Percentiles rank a stretch among this genome's conserved stretches.
Evolutionary conservation across 2,329 filamentous ascomycete species (phyloP).

Genomic region (Myrmaecium sp.): DNA sequence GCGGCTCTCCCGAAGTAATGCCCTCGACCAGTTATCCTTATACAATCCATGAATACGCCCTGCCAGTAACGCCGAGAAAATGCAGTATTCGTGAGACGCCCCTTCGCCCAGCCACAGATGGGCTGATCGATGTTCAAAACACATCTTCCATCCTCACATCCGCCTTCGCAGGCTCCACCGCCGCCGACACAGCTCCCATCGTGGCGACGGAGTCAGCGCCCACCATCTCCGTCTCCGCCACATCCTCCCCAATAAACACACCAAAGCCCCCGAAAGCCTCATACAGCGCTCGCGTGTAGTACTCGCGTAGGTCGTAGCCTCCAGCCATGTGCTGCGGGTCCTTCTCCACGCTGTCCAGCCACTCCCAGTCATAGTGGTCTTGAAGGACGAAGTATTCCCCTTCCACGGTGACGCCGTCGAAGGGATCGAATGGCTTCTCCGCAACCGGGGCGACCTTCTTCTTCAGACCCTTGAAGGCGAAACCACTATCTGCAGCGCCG

Average conservation of each 20-base stretch:
- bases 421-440: conserved; percentile 74
- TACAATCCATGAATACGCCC: too few relatives aligned
- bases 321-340: conserved; percentile 55
- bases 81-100: too few relatives aligned
- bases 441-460: conserved; percentile 41
- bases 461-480: conserved; percentile 65
- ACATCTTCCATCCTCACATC: conserved; percentile 27
- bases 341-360: conserved; percentile 48
- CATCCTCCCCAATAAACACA: conserved; percentile 71
- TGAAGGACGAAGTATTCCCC: conserved; percentile 51
- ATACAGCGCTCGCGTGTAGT: conserved; percentile 62
- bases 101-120: too few relatives aligned
- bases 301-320: conserved; percentile 71
- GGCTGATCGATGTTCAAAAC: too few relatives aligned
- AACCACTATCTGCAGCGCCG: conserved; percentile 16
- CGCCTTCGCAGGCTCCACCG: conserved; percentile 39
- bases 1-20: too few relatives aligned
- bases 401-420: conserved; percentile 54
- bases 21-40: too few relatives aligned
- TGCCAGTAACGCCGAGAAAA: too few relatives aligned
- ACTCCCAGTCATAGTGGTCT: conserved; percentile 56
- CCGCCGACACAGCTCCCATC: conserved; percentile 18
- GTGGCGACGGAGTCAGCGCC: conserved; percentile 16
- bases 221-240: conserved; percentile 22
- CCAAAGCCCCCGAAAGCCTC: conserved; percentile 83